Evolutionary conservation across 2,329 filamentous ascomycete genomes (phyloP), one percentile per base, ranked within the genome.

Genomic region (Shiraia sp.): DNA sequence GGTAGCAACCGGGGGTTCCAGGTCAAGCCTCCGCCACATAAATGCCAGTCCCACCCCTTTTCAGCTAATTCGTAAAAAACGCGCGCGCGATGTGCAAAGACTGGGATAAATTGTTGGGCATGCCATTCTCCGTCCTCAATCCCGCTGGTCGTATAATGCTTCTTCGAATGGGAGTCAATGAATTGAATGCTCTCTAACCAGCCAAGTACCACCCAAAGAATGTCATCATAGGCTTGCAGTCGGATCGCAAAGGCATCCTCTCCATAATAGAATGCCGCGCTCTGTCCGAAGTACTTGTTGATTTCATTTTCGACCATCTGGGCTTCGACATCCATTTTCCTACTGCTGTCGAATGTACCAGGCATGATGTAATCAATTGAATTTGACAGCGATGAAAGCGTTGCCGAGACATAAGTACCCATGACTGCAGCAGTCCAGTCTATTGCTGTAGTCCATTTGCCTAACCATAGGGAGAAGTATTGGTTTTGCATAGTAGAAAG

Each of bases 401-500:
- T 80, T 10, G 84, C 87, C 0, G 88, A 86, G 25, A 96, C 72
- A 42, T 92, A 83, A 0, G 91, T 96, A 30, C 85, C 84, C 55
- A 89, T 75, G 7, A 96, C 89, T 3, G 92, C 91, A 13, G 85
- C 86, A 0, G 92, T 97, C 92, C 92, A 97, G 72, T 96, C 92
- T 59, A 95, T 96, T 23, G 88, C 81, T 1, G 78, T 77, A 0
- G 90, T 89, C 89, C 91, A 97, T 17, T 83, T 90, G 9, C 88
- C 90, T 25, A 86, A 74, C 78, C 87, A 87, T 4, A 86, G 72
- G 32, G 83, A 79, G 64, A 93, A 96, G 71, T 90, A 96, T 17
- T 78, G 74, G 37, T 81, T 76, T 66, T 96, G 90, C 77, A 96
- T 82, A 5, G 86, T 82, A 32, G 82, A 77, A 49, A 96, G 76